phyloP scores from a whole-genome alignment of 495 filamentous ascomycete species.

The Penicillium silybi region DNA sequence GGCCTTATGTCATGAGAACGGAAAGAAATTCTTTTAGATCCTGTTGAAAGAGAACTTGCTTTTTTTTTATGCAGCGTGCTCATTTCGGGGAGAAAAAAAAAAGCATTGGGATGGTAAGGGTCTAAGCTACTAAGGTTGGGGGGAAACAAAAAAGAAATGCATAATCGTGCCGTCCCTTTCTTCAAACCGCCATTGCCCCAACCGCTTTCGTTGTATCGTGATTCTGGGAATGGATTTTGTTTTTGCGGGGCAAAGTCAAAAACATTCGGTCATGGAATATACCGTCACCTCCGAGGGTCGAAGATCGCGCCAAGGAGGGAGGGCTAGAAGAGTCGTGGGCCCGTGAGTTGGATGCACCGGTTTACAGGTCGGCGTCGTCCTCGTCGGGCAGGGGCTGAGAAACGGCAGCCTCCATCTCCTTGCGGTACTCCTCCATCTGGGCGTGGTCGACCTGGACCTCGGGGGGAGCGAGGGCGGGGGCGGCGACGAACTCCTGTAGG shows the following conservation, averaged over 20 bases:
- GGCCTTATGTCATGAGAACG: not conserved
- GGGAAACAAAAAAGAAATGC: slow-evolving; percentile 33
- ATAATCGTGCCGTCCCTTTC: slow-evolving; percentile 39
- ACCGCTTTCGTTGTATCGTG: slow-evolving; percentile 45
- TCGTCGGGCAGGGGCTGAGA: slow-evolving; percentile 88
- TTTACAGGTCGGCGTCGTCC: slow-evolving; percentile 78
- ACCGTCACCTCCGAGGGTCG: slow-evolving; percentile 9
- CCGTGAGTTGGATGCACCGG: slow-evolving; percentile 9
- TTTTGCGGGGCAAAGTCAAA: slow-evolving; percentile 17
- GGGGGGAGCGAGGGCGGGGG: slow-evolving; percentile 88
- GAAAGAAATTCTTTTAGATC: slow-evolving; percentile 2
- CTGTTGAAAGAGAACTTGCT: slow-evolving; percentile 22
- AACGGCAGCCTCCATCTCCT: slow-evolving; percentile 84
- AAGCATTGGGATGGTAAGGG: slow-evolving; percentile 36
- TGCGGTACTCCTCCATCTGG: slow-evolving; percentile 74
- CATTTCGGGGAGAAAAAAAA: slow-evolving; percentile 22
- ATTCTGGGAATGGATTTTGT: slow-evolving; percentile 26
- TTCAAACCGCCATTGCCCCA: slow-evolving; percentile 35
- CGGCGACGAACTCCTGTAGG: slow-evolving; percentile 89
- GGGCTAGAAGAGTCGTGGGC: slow-evolving; percentile 13
- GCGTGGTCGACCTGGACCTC: slow-evolving; percentile 81
- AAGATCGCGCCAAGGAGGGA: slow-evolving; percentile 1
- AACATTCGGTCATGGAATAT: slow-evolving; percentile 16
- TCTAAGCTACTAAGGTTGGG: slow-evolving; percentile 44
- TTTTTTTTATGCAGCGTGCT: slow-evolving; percentile 16